Base-by-base conservation (phyloP, 2,329 filamentous ascomycete species). In the Apiospora arundinis region DNA sequence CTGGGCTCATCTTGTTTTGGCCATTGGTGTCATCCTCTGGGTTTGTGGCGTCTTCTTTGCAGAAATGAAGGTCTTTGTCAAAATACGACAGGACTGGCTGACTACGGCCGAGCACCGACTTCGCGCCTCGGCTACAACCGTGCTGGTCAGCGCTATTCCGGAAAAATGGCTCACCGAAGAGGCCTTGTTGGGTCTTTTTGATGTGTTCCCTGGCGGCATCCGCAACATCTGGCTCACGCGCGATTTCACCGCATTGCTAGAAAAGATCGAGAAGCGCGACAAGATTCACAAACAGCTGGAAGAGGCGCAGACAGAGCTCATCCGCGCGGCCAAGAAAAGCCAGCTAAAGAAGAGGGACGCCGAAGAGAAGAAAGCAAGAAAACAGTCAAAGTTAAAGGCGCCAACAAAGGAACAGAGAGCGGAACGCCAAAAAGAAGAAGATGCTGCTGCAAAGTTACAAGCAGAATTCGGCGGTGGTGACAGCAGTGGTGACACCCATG, bases 211-310 rank as follows among this genome's bases (percentile, higher is more conserved):
- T 0, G 96, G 96, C 25, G 96, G 96, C 42, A 92, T 99, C 78
- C 90, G 94, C 72, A 98, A 98, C 76, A 93, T 99, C 66, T 99
- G 95, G 95, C 91, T 99, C 76, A 99, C 98, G 72, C 90, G 95
- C 73, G 93, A 99, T 78, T 92, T 94, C 75, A 93, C 95, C 60
- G 88, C 92, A 11, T 87, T 99, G 14, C 88, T 93, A 66, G 92
- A 95, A 73, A 98, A 98, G 80, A 92, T 98, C 65, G 89, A 93
- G 67, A 84, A 90, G 74, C 89, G 96, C 63, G 90, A 95, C 73
- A 83, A 88, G 11, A 84, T 97, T 18, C 94, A 95, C 66, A 81
- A 87, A 56, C 84, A 86, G 70, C 88, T 99, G 0, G 96, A 99
- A 78, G 82, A 83, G 11, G 95, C 95, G 1, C 92, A 98, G 81